Conservation (phyloP, 352 stramenopile genomes). For the Phytopythium kandeliae region DNA sequence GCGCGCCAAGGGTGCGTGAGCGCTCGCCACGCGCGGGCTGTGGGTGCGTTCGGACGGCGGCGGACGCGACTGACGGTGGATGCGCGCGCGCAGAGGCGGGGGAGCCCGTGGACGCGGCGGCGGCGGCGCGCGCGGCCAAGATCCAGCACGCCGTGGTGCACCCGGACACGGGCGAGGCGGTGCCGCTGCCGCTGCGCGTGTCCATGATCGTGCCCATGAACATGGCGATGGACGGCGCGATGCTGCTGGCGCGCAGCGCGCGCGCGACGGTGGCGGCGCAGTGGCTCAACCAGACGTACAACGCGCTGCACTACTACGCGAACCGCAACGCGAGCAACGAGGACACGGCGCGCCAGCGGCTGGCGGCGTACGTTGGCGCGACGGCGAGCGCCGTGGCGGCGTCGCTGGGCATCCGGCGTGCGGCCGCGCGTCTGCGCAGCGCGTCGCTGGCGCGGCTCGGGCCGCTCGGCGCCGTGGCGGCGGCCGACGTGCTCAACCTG, state of each 20-base stretch:
- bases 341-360: slow-evolving; percentile 64
- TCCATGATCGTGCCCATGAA: slow-evolving; percentile 89
- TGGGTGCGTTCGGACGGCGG: too few species aligned
- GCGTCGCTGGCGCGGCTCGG: slow-evolving; percentile 52
- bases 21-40: too few species aligned
- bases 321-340: slow-evolving; percentile 86
- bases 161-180: slow-evolving; percentile 57
- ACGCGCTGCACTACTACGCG: slow-evolving; percentile 87
- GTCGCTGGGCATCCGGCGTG: slow-evolving; percentile 61
- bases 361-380: slow-evolving; percentile 62
- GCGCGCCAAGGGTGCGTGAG: slow-evolving; percentile 20
- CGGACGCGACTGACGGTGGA: too few species aligned
- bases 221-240: slow-evolving; percentile 73
- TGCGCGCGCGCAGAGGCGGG: slow-evolving; percentile 21
- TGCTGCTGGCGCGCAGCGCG: slow-evolving; percentile 71
- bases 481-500: slow-evolving; percentile 82
- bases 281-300: slow-evolving; percentile 89
- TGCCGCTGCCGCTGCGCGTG: slow-evolving; percentile 66
- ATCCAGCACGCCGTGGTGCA: slow-evolving; percentile 74
- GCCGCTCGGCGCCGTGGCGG: slow-evolving; percentile 76
- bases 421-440: slow-evolving; percentile 42
- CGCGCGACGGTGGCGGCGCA: slow-evolving; percentile 68
- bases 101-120: slow-evolving; percentile 23
- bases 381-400: slow-evolving; percentile 71
- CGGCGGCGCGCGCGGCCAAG: slow-evolving; percentile 46